Conservation (phyloP, 345 rosid species). For the Populus alba region DNA sequence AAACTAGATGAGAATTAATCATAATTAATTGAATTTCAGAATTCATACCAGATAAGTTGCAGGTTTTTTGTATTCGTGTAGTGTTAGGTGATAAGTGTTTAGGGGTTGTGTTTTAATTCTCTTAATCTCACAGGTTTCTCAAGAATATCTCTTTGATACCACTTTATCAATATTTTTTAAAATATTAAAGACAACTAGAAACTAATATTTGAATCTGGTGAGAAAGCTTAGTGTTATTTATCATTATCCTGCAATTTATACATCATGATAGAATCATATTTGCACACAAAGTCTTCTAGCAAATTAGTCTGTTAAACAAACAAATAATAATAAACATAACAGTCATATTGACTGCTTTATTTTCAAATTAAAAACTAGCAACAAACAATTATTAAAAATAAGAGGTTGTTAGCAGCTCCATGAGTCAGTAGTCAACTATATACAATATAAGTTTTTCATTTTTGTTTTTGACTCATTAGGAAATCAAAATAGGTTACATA, state of each 20-base stretch:
- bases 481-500: no score
- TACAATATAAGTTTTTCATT: no score
- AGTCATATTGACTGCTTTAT: not conserved
- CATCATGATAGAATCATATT: no score
- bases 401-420: not conserved
- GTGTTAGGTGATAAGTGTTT: no score
- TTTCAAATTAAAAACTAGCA: not conserved
- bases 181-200: not conserved
- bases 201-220: not conserved
- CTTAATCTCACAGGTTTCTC: no score
- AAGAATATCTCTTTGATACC: no score
- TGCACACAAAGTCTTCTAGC: not conserved
- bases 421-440: not conserved
- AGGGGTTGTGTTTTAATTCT: no score
- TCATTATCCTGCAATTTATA: not conserved
- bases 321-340: not conserved
- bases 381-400: not conserved
- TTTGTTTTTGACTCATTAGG: no score
- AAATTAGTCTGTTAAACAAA: not conserved
- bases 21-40: fast-evolving
- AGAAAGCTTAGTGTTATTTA: not conserved
- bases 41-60: no score
- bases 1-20: no score
- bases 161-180: no score
- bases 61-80: no score